Evolutionary conservation across 108 stramenopile genomes (phyloP).

Genomic region (Nitzschia putrida): DNA sequence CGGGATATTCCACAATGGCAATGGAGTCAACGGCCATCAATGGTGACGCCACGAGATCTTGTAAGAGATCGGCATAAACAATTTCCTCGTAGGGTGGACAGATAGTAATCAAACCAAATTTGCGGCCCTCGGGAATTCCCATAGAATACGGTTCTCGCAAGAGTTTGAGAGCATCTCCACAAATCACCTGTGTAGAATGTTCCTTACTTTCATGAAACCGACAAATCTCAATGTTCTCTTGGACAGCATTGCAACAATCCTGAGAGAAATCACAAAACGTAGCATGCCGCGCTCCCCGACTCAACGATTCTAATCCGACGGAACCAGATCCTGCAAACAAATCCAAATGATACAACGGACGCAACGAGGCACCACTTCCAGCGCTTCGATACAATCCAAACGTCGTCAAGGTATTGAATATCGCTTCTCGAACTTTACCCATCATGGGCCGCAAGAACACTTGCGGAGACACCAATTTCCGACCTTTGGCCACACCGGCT

Average conservation of each 20-base stretch:
- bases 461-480: conserved; percentile 82
- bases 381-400: conserved; percentile 83
- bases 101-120: conserved; percentile 85
- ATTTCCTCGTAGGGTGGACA: conserved; percentile 98
- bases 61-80: conserved; percentile 87
- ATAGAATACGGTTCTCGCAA: conserved; percentile 78
- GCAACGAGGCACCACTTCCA: conserved; percentile 16
- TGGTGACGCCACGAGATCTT: conserved; percentile 74
- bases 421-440: conserved; percentile 95
- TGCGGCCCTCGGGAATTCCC: conserved; percentile 64
- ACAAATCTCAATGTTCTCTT: conserved; percentile 78
- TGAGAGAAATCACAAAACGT: conserved; percentile 81
- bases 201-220: conserved; percentile 57
- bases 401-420: conserved; percentile 84
- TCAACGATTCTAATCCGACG: conserved; percentile 91
- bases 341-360: conserved; percentile 76
- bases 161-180: conserved; percentile 82
- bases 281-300: conserved; percentile 86
- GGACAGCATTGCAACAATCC: conserved; percentile 71
- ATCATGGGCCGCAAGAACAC: conserved; percentile 98
- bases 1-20: conserved; percentile 92
- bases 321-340: conserved; percentile 92
- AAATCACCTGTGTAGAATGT: conserved; percentile 63
- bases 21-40: conserved; percentile 84
- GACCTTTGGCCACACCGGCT: conserved; percentile 77